phyloP scores from a whole-genome alignment of 495 filamentous ascomycete species.

The Neurospora cerealis region DNA sequence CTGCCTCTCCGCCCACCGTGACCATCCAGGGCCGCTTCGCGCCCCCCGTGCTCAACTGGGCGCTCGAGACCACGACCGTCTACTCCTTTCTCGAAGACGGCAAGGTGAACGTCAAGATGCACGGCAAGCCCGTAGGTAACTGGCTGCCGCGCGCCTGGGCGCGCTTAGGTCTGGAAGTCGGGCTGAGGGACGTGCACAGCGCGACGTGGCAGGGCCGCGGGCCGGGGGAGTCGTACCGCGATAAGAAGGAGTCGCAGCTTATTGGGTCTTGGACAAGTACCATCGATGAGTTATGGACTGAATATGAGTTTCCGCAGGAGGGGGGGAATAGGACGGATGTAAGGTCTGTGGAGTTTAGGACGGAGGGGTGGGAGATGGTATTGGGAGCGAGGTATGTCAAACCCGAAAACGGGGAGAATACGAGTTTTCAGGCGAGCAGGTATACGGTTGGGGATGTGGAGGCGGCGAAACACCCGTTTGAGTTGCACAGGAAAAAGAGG shows the following conservation, averaged over 20 bases:
- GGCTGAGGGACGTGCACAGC: constrained; percentile 28
- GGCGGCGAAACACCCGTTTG: constrained; percentile 46
- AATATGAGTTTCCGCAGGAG: constrained; percentile 62
- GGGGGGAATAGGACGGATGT: constrained; percentile 53
- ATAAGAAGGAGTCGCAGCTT: constrained; percentile 49
- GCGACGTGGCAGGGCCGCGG: constrained; percentile 56
- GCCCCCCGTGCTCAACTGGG: constrained; percentile 54
- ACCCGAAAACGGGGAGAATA: constrained; percentile 20
- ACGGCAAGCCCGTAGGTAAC: constrained; percentile 27
- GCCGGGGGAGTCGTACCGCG: constrained; percentile 51
- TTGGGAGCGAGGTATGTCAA: constrained; percentile 30
- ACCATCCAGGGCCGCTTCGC: constrained; percentile 40
- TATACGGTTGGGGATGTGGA: constrained; percentile 47
- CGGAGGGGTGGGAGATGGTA: constrained; percentile 18
- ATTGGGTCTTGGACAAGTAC: constrained; percentile 39
- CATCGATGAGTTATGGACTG: constrained; percentile 37
- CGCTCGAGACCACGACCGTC: constrained; percentile 40
- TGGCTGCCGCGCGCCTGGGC: constrained; percentile 46
- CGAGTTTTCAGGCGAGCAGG: constrained; percentile 43
- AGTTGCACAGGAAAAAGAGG: constrained; percentile 36
- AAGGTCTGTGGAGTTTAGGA: constrained; percentile 43
- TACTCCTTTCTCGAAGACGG: constrained; percentile 39
- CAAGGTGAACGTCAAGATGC: constrained; percentile 34
- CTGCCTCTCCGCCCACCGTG: constrained; percentile 20
- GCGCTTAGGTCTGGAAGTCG: constrained; percentile 47